Conservation (phyloP, 169 alveolate genomes). For the Condylostoma magnum region DNA sequence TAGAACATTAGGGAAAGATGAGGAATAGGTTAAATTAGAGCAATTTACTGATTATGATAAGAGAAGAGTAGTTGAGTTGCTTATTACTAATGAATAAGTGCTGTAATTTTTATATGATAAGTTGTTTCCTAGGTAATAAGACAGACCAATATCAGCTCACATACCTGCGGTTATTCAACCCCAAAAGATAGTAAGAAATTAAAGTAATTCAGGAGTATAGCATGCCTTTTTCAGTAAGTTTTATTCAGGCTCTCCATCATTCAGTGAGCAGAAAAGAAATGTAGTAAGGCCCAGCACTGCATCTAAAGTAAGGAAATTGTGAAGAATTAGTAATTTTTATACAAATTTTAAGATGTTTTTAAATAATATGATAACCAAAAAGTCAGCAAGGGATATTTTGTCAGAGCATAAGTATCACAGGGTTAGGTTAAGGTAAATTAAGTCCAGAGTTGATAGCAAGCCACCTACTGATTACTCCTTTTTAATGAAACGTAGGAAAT, state of each 20-base stretch:
- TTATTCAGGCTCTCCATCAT: slow-evolving; percentile 3
- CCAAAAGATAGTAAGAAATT: neutral
- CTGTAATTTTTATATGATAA: slow-evolving; percentile 42
- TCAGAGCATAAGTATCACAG: too few relatives aligned
- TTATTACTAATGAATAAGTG: slow-evolving; percentile 52
- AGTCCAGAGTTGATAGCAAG: too few relatives aligned
- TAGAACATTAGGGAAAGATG: neutral
- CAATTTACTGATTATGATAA: slow-evolving; percentile 51
- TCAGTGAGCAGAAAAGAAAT: neutral
- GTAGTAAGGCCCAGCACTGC: slow-evolving; percentile 14
- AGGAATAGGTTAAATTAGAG: slow-evolving; percentile 32
- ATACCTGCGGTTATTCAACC: neutral
- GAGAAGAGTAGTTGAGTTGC: slow-evolving; percentile 32
- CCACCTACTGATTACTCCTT: too few relatives aligned
- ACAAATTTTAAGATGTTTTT: too few relatives aligned
- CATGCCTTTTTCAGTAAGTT: neutral
- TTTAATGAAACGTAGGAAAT: too few relatives aligned
- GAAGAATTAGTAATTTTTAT: too few relatives aligned
- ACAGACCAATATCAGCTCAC: neutral
- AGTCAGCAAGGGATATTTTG: too few relatives aligned
- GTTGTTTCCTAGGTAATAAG: slow-evolving; percentile 42
- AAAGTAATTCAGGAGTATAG: too few relatives aligned
- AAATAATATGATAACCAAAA: too few relatives aligned
- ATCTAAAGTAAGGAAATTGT: too few relatives aligned
- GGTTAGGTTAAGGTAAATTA: too few relatives aligned